A percentile compares a stretch with the other conserved stretches of the same genome.
Conservation (phyloP, 2,329 filamentous ascomycete genomes). For the Colletotrichum spinosum region DNA sequence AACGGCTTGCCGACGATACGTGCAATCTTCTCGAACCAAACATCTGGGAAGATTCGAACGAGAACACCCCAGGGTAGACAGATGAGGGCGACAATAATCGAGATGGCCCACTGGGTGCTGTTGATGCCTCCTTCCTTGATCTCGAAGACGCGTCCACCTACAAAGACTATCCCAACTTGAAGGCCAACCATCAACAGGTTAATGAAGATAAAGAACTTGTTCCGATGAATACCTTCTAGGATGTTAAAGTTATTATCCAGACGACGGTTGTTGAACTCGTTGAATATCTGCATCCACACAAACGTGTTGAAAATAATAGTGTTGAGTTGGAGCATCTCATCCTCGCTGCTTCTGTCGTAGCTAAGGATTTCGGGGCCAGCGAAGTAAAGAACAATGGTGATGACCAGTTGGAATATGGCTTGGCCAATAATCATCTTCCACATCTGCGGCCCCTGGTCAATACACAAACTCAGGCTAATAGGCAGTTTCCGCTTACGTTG, state of each 20-base stretch:
- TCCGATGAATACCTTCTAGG: constrained; percentile 66
- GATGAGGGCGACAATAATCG: constrained; percentile 57
- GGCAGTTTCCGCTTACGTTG: constrained; percentile 41
- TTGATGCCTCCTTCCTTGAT: constrained; percentile 45
- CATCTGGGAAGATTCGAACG: constrained; percentile 63
- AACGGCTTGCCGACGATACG: constrained; percentile 28
- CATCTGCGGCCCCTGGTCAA: constrained; percentile 45
- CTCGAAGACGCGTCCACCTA: constrained; percentile 66
- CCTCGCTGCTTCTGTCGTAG: constrained; percentile 15
- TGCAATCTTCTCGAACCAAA: constrained; percentile 13
- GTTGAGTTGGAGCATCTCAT: constrained; percentile 54
- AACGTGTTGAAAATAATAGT: constrained; percentile 88
- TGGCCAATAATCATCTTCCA: constrained; percentile 64
- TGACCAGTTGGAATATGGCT: constrained; percentile 69
- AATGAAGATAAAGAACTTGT: constrained; percentile 69
- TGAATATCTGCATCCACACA: constrained; percentile 85
- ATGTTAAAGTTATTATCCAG: constrained; percentile 73
- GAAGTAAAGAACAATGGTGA: constrained; percentile 56
- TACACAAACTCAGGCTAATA: neutral
- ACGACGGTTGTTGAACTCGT: constrained; percentile 73
- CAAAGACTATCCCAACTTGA: constrained; percentile 68
- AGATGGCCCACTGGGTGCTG: constrained; percentile 66
- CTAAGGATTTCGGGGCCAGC: constrained; percentile 20
- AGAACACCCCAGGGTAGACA: constrained; percentile 62
- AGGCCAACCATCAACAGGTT: constrained; percentile 67